Conservation (phyloP, 2,329 filamentous ascomycete genomes). For the Blastomyces gilchristii region DNA sequence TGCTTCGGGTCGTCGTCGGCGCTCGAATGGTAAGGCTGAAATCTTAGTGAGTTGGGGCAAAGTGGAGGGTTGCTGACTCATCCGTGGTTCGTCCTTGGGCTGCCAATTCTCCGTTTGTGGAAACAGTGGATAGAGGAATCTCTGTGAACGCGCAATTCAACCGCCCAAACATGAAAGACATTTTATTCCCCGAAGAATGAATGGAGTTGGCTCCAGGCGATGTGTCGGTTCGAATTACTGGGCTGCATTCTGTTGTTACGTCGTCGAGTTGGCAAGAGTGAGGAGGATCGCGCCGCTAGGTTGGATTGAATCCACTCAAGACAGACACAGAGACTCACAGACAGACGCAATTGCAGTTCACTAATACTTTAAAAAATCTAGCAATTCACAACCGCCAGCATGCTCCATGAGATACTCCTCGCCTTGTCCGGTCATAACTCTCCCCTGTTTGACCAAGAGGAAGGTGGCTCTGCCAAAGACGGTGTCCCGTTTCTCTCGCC, state of each 20-base stretch:
- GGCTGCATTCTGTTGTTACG: conserved; percentile 37
- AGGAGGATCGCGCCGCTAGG: conserved; percentile 21
- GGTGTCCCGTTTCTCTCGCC: conserved; percentile 51
- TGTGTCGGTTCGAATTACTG: conserved; percentile 40
- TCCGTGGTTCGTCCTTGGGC: background rate
- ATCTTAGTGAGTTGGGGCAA: no score
- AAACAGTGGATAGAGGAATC: background rate
- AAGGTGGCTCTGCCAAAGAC: conserved; percentile 41
- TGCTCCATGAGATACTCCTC: conserved; percentile 98
- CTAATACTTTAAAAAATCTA: conserved; percentile 8
- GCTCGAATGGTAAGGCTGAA: background rate
- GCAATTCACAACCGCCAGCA: conserved; percentile 33
- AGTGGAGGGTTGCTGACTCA: background rate
- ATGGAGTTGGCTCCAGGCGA: conserved; percentile 15
- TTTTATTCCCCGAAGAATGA: conserved; percentile 1
- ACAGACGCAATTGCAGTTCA: conserved; percentile 2
- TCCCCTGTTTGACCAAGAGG: conserved; percentile 58
- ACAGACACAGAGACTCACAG: no score
- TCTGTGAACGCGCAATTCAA: background rate
- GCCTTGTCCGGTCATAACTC: conserved; percentile 91
- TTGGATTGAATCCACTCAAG: conserved; percentile 11
- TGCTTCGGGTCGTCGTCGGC: no score
- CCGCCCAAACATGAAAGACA: background rate
- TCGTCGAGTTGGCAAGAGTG: conserved; percentile 25
- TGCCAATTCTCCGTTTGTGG: background rate